phyloP scores from a whole-genome alignment of 2,329 filamentous ascomycete genomes.

The Truncatella angustata region DNA sequence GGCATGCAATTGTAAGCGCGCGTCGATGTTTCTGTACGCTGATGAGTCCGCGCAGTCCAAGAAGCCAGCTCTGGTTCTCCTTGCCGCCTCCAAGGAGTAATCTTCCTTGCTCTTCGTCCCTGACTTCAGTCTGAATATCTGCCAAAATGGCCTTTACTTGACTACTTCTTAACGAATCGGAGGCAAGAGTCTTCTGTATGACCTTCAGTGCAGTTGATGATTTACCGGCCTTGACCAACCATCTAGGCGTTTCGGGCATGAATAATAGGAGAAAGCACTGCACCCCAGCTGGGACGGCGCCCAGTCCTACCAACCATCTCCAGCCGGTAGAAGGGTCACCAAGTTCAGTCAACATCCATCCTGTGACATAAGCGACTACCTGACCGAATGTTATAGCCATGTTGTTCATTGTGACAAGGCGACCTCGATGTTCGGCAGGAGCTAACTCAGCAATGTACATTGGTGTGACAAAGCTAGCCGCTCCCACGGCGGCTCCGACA shows the following conservation, averaged over 20 bases:
- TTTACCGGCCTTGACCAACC: constrained; percentile 71
- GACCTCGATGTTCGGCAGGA: constrained; percentile 71
- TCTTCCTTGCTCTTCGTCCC: constrained; percentile 61
- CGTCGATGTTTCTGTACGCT: constrained; percentile 63
- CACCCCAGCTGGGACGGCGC: constrained; percentile 70
- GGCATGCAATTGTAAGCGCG: constrained; percentile 79
- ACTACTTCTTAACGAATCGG: constrained; percentile 39
- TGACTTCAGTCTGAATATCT: constrained; percentile 71
- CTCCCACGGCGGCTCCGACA: constrained; percentile 71
- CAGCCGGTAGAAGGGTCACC: constrained; percentile 60
- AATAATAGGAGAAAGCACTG: constrained; percentile 67
- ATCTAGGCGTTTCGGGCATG: constrained; percentile 88
- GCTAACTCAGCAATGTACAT: constrained; percentile 87
- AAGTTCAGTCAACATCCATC: constrained; percentile 68
- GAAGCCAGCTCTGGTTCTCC: constrained; percentile 33
- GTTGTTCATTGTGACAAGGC: constrained; percentile 77
- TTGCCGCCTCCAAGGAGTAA: constrained; percentile 32
- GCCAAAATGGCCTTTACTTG: constrained; percentile 61
- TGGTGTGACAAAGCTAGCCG: constrained; percentile 78
- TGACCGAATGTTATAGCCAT: constrained; percentile 87
- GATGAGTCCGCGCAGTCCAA: constrained; percentile 53
- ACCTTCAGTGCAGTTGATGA: constrained; percentile 62
- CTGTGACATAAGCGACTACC: constrained; percentile 82
- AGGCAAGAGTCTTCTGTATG: constrained; percentile 53
- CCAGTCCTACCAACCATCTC: constrained; percentile 90